Percentiles rank a stretch among this genome's conserved stretches.
These are phyloP conservation scores for Epichloe baconii DNA, from an alignment of 2,329 filamentous ascomycete species.

Conservation along the genomic window DNA sequence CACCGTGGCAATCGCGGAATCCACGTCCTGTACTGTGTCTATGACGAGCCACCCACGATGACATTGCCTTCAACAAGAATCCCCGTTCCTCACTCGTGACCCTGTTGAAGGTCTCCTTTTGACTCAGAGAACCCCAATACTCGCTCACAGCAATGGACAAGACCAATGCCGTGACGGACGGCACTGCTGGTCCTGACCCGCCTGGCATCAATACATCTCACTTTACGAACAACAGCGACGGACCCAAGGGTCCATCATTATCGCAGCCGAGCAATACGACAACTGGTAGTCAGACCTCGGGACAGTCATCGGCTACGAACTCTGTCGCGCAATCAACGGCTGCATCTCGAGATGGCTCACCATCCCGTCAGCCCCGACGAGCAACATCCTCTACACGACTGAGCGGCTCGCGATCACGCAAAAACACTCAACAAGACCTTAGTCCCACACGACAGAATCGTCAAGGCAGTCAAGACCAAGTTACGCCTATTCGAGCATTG, in stretches of 20 bases:
- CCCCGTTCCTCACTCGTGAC: constrained; percentile 13
- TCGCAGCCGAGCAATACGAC: constrained; percentile 9
- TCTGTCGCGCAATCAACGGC: constrained; percentile 24
- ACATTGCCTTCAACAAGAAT: constrained; percentile 7
- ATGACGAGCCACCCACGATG: constrained; percentile 25
- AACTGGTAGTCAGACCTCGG: constrained; percentile 19
- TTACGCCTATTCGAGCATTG: constrained; percentile 52
- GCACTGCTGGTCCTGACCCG: constrained; percentile 8
- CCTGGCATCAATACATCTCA: constrained; percentile 5
- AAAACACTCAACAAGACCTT: constrained; percentile 50
- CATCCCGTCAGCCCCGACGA: constrained; percentile 26
- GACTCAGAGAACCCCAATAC: constrained; percentile 16
- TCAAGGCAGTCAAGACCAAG: constrained; percentile 43
- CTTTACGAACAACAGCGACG: background rate
- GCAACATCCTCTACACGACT: constrained; percentile 22
- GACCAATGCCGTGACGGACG: constrained; percentile 13
- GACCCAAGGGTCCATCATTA: constrained; percentile 1
- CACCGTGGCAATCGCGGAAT: constrained; percentile 3
- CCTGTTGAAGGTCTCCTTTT: constrained; percentile 16
- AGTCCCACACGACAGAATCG: constrained; percentile 44
- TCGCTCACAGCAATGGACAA: constrained; percentile 22
- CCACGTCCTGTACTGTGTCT: constrained; percentile 10
- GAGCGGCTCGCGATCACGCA: constrained; percentile 42
- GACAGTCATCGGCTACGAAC: constrained; percentile 23
- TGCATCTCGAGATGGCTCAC: constrained; percentile 34